Conservation (phyloP, 441 rosid genomes). For the Pelargonium fulgidum region DNA sequence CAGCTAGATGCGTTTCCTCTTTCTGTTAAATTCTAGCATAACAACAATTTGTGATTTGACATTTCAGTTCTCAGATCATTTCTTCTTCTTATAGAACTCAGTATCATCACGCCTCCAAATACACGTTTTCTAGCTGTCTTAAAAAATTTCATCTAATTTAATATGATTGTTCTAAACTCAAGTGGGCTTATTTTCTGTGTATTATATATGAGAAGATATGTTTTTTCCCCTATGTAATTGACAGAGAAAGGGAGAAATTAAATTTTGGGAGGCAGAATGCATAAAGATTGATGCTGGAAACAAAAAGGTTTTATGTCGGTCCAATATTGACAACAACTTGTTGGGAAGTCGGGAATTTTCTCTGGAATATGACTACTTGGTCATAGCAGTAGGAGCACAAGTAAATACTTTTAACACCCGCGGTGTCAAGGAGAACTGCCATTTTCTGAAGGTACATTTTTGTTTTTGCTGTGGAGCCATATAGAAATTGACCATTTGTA, state of each 20-base stretch:
- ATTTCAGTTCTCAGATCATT: no score
- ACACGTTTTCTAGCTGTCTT: no score
- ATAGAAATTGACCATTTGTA: neutral
- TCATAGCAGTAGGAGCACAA: slow-evolving; percentile 90
- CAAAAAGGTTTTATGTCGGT: slow-evolving; percentile 71
- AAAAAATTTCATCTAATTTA: no score
- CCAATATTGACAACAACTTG: slow-evolving; percentile 34
- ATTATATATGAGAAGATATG: neutral
- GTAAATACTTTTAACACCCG: slow-evolving; percentile 93
- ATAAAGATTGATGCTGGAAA: slow-evolving; percentile 68
- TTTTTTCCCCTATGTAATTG: slow-evolving; percentile 7
- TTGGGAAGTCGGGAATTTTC: slow-evolving; percentile 62
- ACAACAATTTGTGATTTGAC: no score
- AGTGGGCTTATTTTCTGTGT: neutral
- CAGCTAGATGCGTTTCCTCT: neutral
- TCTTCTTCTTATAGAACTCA: no score
- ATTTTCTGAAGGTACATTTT: slow-evolving; percentile 73
- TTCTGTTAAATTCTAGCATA: neutral
- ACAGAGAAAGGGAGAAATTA: slow-evolving; percentile 58
- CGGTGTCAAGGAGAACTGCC: slow-evolving; percentile 82
- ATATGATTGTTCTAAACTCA: no score
- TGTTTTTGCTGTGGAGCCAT: neutral
- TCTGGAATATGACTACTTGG: slow-evolving; percentile 82
- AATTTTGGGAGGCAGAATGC: slow-evolving; percentile 86
- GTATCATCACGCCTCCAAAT: no score